phyloP scores from a whole-genome alignment of 352 stramenopile genomes.

The Pythium chondricola region DNA sequence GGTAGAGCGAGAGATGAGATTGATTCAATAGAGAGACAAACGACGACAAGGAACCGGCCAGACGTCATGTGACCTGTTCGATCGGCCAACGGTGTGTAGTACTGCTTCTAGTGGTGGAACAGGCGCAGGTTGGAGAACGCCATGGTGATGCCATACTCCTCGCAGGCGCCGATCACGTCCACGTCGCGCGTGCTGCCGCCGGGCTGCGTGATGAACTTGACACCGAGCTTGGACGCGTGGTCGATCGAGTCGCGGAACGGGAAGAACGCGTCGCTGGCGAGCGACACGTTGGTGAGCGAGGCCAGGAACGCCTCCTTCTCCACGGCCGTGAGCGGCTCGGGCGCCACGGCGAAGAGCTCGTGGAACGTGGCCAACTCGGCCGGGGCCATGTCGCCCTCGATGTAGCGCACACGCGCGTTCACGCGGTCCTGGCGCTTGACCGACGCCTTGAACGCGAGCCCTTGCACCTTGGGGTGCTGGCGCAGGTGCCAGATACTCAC shows the following conservation, averaged over 20 bases:
- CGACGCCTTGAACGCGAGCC: conserved; percentile 95
- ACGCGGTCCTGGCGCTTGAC: conserved; percentile 99
- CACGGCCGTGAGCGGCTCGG: conserved; percentile 89
- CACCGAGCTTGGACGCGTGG: conserved; percentile 92
- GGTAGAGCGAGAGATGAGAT: not conserved
- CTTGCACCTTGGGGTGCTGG: conserved; percentile 95
- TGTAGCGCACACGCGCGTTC: conserved; percentile 99
- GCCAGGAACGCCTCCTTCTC: conserved; percentile 96
- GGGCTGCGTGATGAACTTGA: conserved; percentile 97
- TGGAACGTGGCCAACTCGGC: conserved; percentile 95
- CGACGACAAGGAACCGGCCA: not conserved
- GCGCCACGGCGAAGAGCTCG: conserved; percentile 91
- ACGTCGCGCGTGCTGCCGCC: conserved; percentile 75
- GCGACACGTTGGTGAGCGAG: conserved; percentile 85
- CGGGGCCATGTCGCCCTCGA: conserved; percentile 97
- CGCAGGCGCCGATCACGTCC: conserved; percentile 92
- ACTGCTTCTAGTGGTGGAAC: conserved; percentile 96
- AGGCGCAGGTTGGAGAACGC: conserved; percentile 97
- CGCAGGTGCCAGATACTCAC: conserved; percentile 97
- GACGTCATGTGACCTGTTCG: not conserved
- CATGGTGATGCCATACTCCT: conserved; percentile 99
- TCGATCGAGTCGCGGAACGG: conserved; percentile 99
- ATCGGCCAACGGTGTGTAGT: not conserved
- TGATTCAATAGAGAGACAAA: not conserved
- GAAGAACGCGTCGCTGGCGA: conserved; percentile 99